phyloP scores from a whole-genome alignment of 129 eudicot genomes.

The Artemisia tridentata region DNA sequence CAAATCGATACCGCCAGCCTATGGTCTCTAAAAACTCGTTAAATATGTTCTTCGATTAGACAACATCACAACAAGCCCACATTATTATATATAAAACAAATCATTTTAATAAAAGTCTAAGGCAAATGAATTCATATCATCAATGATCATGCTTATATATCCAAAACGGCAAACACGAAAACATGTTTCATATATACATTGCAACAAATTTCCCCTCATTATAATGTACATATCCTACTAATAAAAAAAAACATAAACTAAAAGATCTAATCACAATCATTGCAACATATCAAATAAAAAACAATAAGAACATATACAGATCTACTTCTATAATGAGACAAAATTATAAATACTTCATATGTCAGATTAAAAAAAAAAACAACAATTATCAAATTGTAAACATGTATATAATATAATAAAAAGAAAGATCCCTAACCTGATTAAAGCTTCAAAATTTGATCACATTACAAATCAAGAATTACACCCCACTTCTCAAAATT shows the following conservation, averaged over 20 bases:
- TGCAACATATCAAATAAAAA: constrained; percentile 27
- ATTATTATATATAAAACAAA: neutral
- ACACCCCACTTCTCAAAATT: constrained; percentile 25
- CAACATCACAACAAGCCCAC: constrained; percentile 13
- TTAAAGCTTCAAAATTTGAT: constrained; percentile 20
- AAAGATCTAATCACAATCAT: constrained; percentile 25
- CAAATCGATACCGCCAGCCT: constrained; percentile 3
- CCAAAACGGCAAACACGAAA: constrained; percentile 22
- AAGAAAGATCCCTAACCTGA: constrained; percentile 38
- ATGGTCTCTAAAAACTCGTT: neutral
- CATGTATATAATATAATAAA: constrained; percentile 6
- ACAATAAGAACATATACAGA: constrained; percentile 23
- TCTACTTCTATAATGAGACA: constrained; percentile 29
- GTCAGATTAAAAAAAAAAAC: neutral
- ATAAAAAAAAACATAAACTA: constrained; percentile 4
- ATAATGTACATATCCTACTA: constrained; percentile 5
- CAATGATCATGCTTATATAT: constrained; percentile 19
- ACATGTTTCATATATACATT: constrained; percentile 16
- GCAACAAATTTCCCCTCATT: neutral
- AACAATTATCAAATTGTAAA: constrained; percentile 15
- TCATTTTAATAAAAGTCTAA: constrained; percentile 23
- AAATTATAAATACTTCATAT: constrained; percentile 15
- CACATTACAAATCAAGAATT: constrained; percentile 26
- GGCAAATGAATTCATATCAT: neutral
- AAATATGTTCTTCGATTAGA: constrained; percentile 18